Conservation (phyloP, 768 basidiomycete species). For the Cubamyces lactineus region DNA sequence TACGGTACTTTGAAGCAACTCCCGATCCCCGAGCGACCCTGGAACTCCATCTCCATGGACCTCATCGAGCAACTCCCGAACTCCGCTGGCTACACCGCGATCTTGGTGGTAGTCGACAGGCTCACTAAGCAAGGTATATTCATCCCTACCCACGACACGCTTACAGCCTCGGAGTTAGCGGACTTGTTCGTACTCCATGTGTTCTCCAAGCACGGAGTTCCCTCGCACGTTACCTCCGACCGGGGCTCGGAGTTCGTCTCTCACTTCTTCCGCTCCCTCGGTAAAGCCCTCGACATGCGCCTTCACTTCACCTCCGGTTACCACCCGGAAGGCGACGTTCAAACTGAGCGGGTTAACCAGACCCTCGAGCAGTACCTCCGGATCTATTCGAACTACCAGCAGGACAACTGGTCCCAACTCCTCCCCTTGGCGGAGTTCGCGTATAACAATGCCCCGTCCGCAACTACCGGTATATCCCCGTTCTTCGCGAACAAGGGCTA, state of each 20-base stretch:
- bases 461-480: too few species aligned
- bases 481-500: too few species aligned
- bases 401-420: not conserved
- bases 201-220: conserved; percentile 16
- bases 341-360: not conserved
- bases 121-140: conserved; percentile 37
- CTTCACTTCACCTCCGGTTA: conserved; percentile 4
- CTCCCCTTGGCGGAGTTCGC: not conserved
- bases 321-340: not conserved
- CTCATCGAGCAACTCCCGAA: conserved; percentile 26
- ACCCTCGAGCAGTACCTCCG: too few species aligned
- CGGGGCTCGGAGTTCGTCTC: conserved; percentile 20
- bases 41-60: conserved; percentile 31
- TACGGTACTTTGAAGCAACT: conserved; percentile 20
- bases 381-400: not conserved
- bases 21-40: too few species aligned
- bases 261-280: conserved; percentile 8
- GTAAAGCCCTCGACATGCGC: conserved; percentile 3
- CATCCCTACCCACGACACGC: conserved; percentile 26
- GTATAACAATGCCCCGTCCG: not conserved
- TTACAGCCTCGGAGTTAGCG: conserved; percentile 27
- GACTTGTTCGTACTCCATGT: conserved; percentile 26
- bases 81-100: not conserved
- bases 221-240: conserved; percentile 22
- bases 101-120: conserved; percentile 3